Base-by-base conservation (phyloP, 768 basidiomycete species). In the Suillus bovinus region DNA sequence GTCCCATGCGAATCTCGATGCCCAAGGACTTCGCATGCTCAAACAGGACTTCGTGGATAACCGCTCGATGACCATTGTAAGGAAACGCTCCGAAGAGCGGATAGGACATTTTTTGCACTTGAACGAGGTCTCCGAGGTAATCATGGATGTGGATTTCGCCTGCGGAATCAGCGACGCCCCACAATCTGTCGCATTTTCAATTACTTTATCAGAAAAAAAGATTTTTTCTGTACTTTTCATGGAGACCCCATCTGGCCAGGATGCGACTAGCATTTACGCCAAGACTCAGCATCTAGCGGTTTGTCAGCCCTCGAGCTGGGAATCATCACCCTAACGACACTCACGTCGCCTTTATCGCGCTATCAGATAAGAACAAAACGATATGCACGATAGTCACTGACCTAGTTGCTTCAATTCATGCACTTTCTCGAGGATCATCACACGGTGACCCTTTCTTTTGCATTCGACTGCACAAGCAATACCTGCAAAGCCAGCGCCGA, bases 391-490 rank as follows among this genome's bases (percentile, higher is more conserved):
- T 38, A 58, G 55, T 46, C 36, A 64, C 67, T 62, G 55, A 66
- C 67, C 65, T 41, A 67, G 54, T 8, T 60, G 54, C 13, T 58
- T 60, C 44, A 69, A 58, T 44, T 64, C 61, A 27, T 59, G 59
- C 41, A 67, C 66, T 53, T 67, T 66, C 59, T 71, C 69, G n/a
- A 70, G 56, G 22, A 74, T 52, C 31, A 42, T 63, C 31, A 69
- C 69, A 11, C 69, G 61, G 64, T 69, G 69, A 5, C 66, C 66
- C 46, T 63, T 67, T 22, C 68, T 50, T 20, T 67, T 67, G 33
- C 66, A 68, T 59, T 71, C 72, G 46, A 77, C 68, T 13, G 71
- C 72, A 52, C 69, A 71, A 4, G 68, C 68, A 5, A 77, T 61
- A 4, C 72, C 75, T 4, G 64, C 69, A 52, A 71, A 70, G 24